These are phyloP conservation scores for Trifolium subterraneum DNA, from an alignment of 306 rosid species.

Conservation along the genomic window DNA sequence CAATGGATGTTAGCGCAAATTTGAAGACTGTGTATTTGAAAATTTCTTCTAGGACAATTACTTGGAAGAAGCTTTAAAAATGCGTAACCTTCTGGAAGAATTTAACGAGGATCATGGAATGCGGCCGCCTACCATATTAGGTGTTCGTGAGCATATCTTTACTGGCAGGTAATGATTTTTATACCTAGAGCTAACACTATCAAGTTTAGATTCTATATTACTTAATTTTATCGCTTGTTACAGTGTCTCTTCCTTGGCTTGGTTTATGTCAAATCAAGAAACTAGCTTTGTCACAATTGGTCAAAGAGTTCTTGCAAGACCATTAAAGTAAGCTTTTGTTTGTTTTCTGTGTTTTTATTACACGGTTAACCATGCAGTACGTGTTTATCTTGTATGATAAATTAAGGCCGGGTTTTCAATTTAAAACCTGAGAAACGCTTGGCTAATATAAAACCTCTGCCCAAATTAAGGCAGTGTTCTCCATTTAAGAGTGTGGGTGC, in stretches of 20 bases:
- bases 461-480: background rate
- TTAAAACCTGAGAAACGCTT: conserved; percentile 6
- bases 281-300: conserved; percentile 96
- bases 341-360: conserved; percentile 32
- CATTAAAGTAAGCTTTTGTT: conserved; percentile 73
- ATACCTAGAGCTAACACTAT: conserved; percentile 24
- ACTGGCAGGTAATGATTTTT: conserved; percentile 81
- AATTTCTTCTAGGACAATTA: conserved; percentile 75
- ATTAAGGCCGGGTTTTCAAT: background rate
- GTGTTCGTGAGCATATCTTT: conserved; percentile 96
- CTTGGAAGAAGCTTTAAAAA: conserved; percentile 96
- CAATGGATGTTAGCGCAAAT: conserved; percentile 37
- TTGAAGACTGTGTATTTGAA: conserved; percentile 38
- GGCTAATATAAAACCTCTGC: conserved; percentile 32
- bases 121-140: conserved; percentile 86
- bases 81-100: conserved; percentile 98
- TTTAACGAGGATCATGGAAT: conserved; percentile 91
- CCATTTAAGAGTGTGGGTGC: background rate
- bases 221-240: conserved; percentile 37
- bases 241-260: conserved; percentile 98
- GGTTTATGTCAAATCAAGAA: conserved; percentile 99
- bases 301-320: conserved; percentile 96
- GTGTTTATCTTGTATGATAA: conserved; percentile 17
- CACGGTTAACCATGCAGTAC: background rate
- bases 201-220: conserved; percentile 21